A percentile compares a stretch with the other conserved stretches of the same genome.
Evolutionary conservation across 106 monocot genomes (phyloP).

Genomic region (Chionographis japonica): DNA sequence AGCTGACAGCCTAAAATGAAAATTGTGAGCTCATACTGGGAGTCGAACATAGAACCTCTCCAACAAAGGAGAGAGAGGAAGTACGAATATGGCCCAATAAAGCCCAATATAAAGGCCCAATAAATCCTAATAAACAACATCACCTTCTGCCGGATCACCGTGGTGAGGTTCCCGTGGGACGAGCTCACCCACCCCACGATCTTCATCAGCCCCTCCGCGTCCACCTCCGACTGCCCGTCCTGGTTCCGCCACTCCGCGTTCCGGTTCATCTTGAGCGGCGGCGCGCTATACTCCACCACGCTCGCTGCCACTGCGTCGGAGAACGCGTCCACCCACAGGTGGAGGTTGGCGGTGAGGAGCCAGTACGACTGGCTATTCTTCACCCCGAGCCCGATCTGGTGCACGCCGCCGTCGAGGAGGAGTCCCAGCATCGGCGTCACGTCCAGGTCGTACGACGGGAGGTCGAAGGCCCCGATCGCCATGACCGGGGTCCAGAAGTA

Average conservation of each 20-base stretch:
- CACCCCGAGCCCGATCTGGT: conserved; percentile 29
- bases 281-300: conserved; percentile 15
- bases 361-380: conserved; percentile 23
- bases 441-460: conserved; percentile 49
- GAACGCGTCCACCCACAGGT: conserved; percentile 42
- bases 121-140: too few relatives aligned
- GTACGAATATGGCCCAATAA: too few relatives aligned
- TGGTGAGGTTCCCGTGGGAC: conserved; percentile 40
- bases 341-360: conserved; percentile 47
- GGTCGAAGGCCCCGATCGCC: conserved; percentile 37
- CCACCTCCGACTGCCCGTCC: conserved; percentile 34
- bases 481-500: conserved; percentile 45
- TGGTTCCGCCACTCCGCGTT: conserved; percentile 12
- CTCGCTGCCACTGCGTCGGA: conserved; percentile 16
- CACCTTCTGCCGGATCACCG: conserved; percentile 17
- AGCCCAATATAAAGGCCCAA: too few relatives aligned
- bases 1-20: too few relatives aligned
- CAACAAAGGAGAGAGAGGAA: too few relatives aligned
- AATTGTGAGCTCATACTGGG: too few relatives aligned
- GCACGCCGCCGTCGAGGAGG: conserved; percentile 24
- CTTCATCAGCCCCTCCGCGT: conserved; percentile 18
- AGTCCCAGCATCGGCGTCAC: conserved; percentile 39
- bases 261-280: conserved; percentile 8
- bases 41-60: too few relatives aligned
- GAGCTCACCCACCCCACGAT: conserved; percentile 51